Percentiles rank a stretch among this genome's conserved stretches.
Evolutionary conservation across 495 filamentous ascomycete genomes (phyloP).

Genomic region (Aspergillus carlsbadensis): DNA sequence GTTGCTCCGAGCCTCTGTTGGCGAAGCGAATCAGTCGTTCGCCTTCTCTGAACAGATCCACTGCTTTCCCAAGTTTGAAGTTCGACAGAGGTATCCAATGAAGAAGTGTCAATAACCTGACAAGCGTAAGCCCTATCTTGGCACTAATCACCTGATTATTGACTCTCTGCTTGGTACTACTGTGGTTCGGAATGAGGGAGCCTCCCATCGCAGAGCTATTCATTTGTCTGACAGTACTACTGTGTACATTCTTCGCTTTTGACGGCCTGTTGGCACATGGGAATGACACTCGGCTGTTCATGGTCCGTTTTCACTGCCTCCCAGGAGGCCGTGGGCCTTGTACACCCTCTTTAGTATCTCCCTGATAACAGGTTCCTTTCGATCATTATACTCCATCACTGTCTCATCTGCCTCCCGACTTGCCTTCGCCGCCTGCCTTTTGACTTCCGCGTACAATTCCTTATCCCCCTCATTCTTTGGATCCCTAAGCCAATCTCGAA

Average conservation of each 20-base stretch:
- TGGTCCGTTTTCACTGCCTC: neutral
- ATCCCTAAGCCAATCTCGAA: constrained; percentile 46
- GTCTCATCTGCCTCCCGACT: constrained; percentile 29
- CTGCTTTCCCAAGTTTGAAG: neutral
- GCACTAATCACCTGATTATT: neutral
- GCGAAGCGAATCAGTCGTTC: neutral
- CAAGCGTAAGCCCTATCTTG: constrained; percentile 1
- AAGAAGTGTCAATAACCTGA: neutral
- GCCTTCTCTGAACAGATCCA: neutral
- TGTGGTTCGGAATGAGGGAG: no score
- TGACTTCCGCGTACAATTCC: constrained; percentile 37
- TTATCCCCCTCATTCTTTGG: constrained; percentile 28
- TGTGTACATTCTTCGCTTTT: no score
- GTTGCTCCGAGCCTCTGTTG: neutral
- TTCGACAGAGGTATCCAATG: neutral
- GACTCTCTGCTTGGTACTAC: no score
- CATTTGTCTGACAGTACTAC: no score
- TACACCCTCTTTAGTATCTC: constrained; percentile 38
- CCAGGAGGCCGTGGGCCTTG: constrained; percentile 11
- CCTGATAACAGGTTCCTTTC: constrained; percentile 39
- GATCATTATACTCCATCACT: constrained; percentile 35
- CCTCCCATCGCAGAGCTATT: no score
- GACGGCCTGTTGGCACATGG: no score
- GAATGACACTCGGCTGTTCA: no score
- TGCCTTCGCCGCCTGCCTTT: constrained; percentile 34